Evolutionary conservation across 176 grass and related monocot genomes (phyloP).

Genomic region (Cocos nucifera): DNA sequence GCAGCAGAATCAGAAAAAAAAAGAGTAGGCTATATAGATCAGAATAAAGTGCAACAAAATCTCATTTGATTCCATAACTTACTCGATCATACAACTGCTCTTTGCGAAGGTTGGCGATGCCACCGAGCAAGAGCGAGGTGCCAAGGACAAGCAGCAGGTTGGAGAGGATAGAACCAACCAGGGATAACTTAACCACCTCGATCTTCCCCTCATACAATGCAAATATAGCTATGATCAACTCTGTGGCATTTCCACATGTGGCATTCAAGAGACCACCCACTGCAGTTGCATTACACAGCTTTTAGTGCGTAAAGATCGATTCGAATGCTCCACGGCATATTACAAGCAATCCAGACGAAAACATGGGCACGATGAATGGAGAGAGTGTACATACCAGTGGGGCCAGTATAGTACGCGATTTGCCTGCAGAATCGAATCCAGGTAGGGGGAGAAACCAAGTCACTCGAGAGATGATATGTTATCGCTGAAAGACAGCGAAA

Average conservation of each 20-base stretch:
- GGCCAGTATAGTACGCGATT: conserved; percentile 67
- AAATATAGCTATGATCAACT: conserved; percentile 88
- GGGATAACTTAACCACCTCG: conserved; percentile 80
- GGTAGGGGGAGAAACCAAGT: too few relatives aligned
- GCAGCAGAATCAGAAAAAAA: background rate
- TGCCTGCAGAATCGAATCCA: conserved; percentile 36
- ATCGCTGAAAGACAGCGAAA: too few relatives aligned
- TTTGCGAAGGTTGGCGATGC: conserved; percentile 46
- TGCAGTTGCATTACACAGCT: conserved; percentile 10
- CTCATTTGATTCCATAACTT: background rate
- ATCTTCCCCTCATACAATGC: conserved; percentile 63
- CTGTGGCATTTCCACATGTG: conserved; percentile 91
- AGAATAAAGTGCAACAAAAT: too few relatives aligned
- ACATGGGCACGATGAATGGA: too few relatives aligned
- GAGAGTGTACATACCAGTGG: conserved; percentile 45
- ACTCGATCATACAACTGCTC: conserved; percentile 61
- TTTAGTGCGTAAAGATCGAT: too few relatives aligned
- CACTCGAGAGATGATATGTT: too few relatives aligned
- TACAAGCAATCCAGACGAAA: too few relatives aligned
- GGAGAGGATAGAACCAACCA: conserved; percentile 88
- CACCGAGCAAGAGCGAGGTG: conserved; percentile 69
- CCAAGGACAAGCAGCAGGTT: conserved; percentile 93
- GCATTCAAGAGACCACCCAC: conserved; percentile 92
- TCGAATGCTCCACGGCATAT: too few relatives aligned
- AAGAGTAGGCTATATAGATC: background rate